These are phyloP conservation scores for Pontederia paniculata DNA, from an alignment of 176 grass and related monocot species.

Conservation along the genomic window DNA sequence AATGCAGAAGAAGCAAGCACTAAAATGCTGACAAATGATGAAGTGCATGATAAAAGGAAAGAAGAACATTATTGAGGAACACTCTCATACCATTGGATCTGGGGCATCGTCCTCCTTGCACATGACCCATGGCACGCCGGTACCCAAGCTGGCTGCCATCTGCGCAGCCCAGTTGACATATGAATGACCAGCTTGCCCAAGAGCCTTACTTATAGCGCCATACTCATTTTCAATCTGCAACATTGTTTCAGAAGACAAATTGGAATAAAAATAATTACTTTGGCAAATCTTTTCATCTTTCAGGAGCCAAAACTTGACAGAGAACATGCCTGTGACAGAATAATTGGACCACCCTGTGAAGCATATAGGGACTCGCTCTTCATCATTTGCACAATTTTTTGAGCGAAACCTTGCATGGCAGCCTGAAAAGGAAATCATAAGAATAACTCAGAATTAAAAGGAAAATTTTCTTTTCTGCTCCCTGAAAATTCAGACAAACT, in stretches of 20 bases:
- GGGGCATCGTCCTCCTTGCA: conserved; percentile 99
- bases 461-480: background rate
- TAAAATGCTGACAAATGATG: background rate
- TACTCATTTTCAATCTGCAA: conserved; percentile 98
- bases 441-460: conserved; percentile 1
- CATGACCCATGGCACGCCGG: conserved; percentile 97
- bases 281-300: background rate
- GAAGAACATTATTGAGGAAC: no score
- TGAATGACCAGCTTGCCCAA: conserved; percentile 65
- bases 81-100: conserved; percentile 78
- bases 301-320: conserved; percentile 10
- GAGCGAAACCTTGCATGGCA: conserved; percentile 90
- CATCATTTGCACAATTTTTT: conserved; percentile 93
- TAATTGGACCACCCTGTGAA: conserved; percentile 94
- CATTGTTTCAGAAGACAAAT: conserved; percentile 13
- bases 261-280: background rate
- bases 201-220: conserved; percentile 73
- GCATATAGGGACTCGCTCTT: conserved; percentile 86
- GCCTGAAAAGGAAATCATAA: conserved; percentile 34
- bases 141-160: conserved; percentile 72
- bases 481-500: background rate
- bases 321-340: conserved; percentile 84
- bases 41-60: background rate
- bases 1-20: background rate
- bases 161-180: conserved; percentile 92